phyloP scores from a whole-genome alignment of 1,139 yeast genomes.

The Magnusiomyces sp. region DNA sequence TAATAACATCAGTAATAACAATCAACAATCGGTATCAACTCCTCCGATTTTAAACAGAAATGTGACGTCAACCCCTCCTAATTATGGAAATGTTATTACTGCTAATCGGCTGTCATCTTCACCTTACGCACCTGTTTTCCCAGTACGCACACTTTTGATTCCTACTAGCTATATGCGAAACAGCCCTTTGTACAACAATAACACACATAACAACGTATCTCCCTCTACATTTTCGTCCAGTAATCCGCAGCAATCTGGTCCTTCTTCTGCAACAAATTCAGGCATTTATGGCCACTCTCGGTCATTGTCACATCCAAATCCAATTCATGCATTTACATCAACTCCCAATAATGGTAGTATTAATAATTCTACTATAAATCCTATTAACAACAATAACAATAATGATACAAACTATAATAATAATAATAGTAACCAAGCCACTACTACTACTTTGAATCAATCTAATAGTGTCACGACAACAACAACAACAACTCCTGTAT shows the following conservation, averaged over 20 bases:
- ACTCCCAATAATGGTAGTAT: too few relatives aligned
- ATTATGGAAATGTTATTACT: conserved; percentile 1
- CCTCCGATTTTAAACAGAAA: not conserved
- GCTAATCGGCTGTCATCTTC: conserved; percentile 6
- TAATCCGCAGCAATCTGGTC: not conserved
- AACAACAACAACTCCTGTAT: not conserved
- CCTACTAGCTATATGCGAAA: conserved; percentile 1
- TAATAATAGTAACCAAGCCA: too few relatives aligned
- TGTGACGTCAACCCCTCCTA: not conserved
- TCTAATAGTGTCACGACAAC: not conserved
- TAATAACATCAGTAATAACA: too few relatives aligned
- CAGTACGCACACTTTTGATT: conserved; percentile 8
- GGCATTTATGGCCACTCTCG: not conserved
- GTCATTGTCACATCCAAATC: not conserved
- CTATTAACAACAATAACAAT: too few relatives aligned
- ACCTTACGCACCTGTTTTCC: conserved; percentile 12
- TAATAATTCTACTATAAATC: too few relatives aligned
- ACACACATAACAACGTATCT: not conserved
- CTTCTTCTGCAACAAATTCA: not conserved
- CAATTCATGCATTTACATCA: too few relatives aligned
- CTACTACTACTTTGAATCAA: not conserved
- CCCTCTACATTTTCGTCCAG: not conserved
- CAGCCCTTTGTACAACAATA: not conserved
- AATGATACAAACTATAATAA: too few relatives aligned
- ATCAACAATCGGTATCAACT: not conserved